Evolutionary conservation across 768 basidiomycete species (phyloP), one percentile per base, ranked within the genome.

Genomic region (Suillus fuscotomentosus): DNA sequence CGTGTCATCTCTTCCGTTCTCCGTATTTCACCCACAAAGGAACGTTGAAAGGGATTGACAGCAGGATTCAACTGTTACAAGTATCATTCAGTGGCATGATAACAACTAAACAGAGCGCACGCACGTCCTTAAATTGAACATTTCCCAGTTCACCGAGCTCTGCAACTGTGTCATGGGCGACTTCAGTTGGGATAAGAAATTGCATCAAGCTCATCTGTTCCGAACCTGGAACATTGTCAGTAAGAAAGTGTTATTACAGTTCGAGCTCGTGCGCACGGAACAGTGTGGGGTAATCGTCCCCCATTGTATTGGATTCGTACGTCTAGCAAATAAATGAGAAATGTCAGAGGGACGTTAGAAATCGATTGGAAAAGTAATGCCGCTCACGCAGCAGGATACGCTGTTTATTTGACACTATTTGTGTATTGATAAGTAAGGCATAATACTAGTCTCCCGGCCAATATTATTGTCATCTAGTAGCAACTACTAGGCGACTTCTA

Each of bases 151-250:
- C 95, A 69, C 94, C 97, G 20, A 99, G 87, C 75, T 97, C 95
- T 60, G 91, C 89, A 66, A 98, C 94, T 55, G 97, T 94, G 74
- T 98, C 95, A 77, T 99, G 97, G 36, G 96, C 94, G 66, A 97
- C 94, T 83, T 99, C 97, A 45, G 92, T 91, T 51, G 97, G 97
- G 70, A 98, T 91, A 75, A 95, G 96, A 72, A 99, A 88, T 83
- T 98, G 95, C 67, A 97, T 92, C 80, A 96, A 82, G 83, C 95
- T 97, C 96, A 98, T 98, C 82, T 88, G 86, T 81, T 97, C 96
- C 84, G 96, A 98, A 64, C 93, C 95, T 97, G 51, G 62, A 61
- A 6, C 50, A 71, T 66, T 62, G 59, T 66, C 60, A 66, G 63
- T 43, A 63, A 42, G 31, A 45, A 43, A 17, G 41, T 53, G 27